These are phyloP conservation scores for Corylus avellana DNA, from an alignment of 306 rosid species.

Conservation along the genomic window DNA sequence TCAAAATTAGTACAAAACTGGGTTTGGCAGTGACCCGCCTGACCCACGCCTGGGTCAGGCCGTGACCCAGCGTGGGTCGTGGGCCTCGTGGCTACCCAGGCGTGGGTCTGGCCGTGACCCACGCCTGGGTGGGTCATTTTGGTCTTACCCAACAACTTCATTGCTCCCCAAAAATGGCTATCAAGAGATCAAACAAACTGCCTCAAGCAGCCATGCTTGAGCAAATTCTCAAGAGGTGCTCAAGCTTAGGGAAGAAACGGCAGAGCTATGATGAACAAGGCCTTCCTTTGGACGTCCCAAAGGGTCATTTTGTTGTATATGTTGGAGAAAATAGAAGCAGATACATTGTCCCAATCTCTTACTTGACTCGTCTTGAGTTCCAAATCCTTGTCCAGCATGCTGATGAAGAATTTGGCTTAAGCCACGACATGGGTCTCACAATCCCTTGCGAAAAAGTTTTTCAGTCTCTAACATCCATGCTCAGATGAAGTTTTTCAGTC, in stretches of 20 bases:
- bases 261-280: constrained; percentile 50
- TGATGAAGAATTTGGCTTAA: constrained; percentile 91
- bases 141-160: not conserved
- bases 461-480: constrained; percentile 73
- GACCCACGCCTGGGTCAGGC: too few relatives aligned
- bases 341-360: constrained; percentile 75
- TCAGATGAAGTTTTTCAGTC: constrained; percentile 49
- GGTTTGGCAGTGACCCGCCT: too few relatives aligned
- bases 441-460: constrained; percentile 85
- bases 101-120: too few relatives aligned
- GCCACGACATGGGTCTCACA: constrained; percentile 83
- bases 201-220: constrained; percentile 69
- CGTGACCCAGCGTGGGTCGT: too few relatives aligned
- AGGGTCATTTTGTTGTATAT: constrained; percentile 92
- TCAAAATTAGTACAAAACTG: too few relatives aligned
- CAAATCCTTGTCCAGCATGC: constrained; percentile 78
- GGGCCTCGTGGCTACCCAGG: too few relatives aligned
- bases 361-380: constrained; percentile 72
- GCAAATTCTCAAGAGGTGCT: constrained; percentile 86
- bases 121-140: too few relatives aligned
- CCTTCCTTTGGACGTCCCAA: constrained; percentile 72
- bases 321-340: constrained; percentile 91
- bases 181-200: constrained; percentile 52
- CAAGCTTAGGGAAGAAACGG: constrained; percentile 72
- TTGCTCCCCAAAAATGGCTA: constrained; percentile 47